Conservation (phyloP, 2,329 filamentous ascomycete species). For the Clonostachys chloroleuca region DNA sequence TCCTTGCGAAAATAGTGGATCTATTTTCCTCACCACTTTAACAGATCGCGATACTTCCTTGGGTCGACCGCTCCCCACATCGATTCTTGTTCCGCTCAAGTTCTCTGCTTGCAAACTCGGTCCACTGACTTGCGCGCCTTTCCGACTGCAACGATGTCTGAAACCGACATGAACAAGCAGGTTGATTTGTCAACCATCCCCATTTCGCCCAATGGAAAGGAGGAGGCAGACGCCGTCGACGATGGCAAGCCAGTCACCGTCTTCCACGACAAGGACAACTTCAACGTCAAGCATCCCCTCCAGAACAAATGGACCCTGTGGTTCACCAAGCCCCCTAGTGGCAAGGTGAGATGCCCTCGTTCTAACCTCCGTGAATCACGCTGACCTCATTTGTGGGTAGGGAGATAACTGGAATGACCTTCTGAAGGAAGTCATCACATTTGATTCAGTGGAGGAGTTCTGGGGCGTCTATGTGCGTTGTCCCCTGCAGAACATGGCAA, state of each 20-base stretch:
- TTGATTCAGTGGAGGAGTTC: constrained; percentile 98
- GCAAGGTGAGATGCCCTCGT: constrained; percentile 62
- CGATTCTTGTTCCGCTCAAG: background rate
- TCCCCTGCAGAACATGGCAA: background rate
- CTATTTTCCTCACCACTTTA: too few species aligned
- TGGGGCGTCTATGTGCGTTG: constrained; percentile 88
- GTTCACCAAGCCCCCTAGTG: constrained; percentile 97
- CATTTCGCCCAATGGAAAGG: constrained; percentile 57
- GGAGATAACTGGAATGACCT: constrained; percentile 99
- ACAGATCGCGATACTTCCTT: background rate
- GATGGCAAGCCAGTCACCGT: constrained; percentile 75
- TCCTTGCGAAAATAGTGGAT: background rate
- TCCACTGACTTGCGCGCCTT: background rate
- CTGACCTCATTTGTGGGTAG: constrained; percentile 33
- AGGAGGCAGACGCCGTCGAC: constrained; percentile 38
- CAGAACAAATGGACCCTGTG: constrained; percentile 98
- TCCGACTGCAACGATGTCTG: constrained; percentile 22
- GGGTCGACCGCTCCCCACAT: background rate
- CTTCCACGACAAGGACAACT: constrained; percentile 98
- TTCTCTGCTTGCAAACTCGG: background rate
- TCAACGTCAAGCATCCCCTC: constrained; percentile 98
- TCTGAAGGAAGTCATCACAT: constrained; percentile 97
- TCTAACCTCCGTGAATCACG: constrained; percentile 9
- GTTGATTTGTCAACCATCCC: constrained; percentile 67
- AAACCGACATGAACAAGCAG: constrained; percentile 40